Percentiles rank a stretch among this genome's conserved stretches.
Evolutionary conservation across 2,329 filamentous ascomycete genomes (phyloP).

Genomic region (Pestalotiopsis fici): DNA sequence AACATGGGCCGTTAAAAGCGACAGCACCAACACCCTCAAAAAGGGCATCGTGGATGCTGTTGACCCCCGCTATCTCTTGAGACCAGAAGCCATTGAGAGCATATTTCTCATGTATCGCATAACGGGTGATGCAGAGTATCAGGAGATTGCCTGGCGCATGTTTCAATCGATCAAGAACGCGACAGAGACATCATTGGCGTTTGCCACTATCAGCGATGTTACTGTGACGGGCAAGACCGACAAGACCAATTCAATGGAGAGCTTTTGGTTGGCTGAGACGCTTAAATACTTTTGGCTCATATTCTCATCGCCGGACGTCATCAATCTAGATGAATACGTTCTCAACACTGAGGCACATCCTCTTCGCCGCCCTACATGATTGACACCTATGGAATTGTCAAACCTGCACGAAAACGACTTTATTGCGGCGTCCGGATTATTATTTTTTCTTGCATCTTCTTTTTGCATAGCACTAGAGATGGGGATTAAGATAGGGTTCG

Average conservation of each 20-base stretch:
- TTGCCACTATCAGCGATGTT: slow-evolving; percentile 50
- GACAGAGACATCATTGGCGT: slow-evolving; percentile 47
- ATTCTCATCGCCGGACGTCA: slow-evolving; percentile 63
- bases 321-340: slow-evolving; percentile 70
- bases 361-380: slow-evolving; percentile 18
- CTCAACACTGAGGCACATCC: slow-evolving; percentile 57
- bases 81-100: slow-evolving; percentile 54
- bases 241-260: slow-evolving; percentile 44
- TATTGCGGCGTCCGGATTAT: neutral
- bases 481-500: neutral
- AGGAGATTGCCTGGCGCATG: slow-evolving; percentile 55
- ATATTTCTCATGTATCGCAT: slow-evolving; percentile 56
- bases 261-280: slow-evolving; percentile 74
- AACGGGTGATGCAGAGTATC: slow-evolving; percentile 47
- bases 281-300: slow-evolving; percentile 76
- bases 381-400: neutral
- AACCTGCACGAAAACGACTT: neutral
- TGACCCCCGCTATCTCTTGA: slow-evolving; percentile 50
- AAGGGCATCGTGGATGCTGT: slow-evolving; percentile 64
- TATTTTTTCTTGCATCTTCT: neutral
- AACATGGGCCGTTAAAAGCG: slow-evolving; percentile 20
- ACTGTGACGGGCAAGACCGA: slow-evolving; percentile 48
- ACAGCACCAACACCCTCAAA: slow-evolving; percentile 27
- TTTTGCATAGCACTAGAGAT: neutral
- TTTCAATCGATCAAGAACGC: slow-evolving; percentile 45